Base-by-base conservation (phyloP, 441 rosid genomes). In the Adansonia gregorii region DNA sequence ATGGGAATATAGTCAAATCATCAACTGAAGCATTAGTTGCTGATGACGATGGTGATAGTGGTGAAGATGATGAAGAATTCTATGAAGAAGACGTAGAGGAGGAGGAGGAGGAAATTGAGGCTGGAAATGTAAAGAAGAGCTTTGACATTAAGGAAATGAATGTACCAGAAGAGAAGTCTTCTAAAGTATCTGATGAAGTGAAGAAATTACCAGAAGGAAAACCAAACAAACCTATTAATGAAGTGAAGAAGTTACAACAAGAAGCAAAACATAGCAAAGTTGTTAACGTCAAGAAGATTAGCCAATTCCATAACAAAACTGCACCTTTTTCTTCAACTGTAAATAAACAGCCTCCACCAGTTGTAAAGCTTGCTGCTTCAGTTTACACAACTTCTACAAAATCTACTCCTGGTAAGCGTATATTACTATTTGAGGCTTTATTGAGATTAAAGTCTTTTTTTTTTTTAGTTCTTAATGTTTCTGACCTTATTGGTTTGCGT, bases 81-180 rank as follows among this genome's bases (percentile, higher is more conserved):
- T 86, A 76, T 1, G 86, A 82, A 7, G 86, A 79, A 0, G 82
- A 77, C 0, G 81, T 14, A 6, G 80, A 8, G 0, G 84, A 55
- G 3, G 77, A 48, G 43, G 43, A 61, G 8, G 80, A 43, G 2
- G 77, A 12, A 55, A 58, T 43, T 43, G 85, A 77, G 58, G 12
- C 72, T 22, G 86, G 84, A 72, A 73, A 65, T 69, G 89, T 87
- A 82, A 85, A 86, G 79, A 82, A 87, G 65, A 86, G 71, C 52
- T 6, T 85, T 63, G 94, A 87, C 55, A 82, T 88, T 24, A 83
- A 86, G 82, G 94, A 93, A 72, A 85, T 90, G 61, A 84, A 84
- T 67, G 79, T 77, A 17, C 15, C 76, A 31, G 86, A 84, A 63
- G 52, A 80, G 54, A 73, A 76, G 76, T 76, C 54, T 0, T 58